Evolutionary conservation across 176 grass and related monocot species (phyloP).

Genomic region (Saccharum spontaneum): DNA sequence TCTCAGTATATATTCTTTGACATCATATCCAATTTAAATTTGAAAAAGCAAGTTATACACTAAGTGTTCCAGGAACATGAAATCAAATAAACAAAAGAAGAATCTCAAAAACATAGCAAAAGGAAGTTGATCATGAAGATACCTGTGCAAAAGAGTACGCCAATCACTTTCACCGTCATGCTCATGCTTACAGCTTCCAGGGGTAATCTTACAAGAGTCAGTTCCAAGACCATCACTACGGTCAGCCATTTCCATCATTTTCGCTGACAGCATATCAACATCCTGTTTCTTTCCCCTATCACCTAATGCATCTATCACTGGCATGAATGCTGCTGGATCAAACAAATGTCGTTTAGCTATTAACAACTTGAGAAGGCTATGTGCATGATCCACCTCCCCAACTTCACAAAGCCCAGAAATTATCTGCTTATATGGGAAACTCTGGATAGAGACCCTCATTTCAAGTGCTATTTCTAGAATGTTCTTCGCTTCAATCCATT

Average conservation of each 20-base stretch:
- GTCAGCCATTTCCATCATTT: constrained; percentile 85
- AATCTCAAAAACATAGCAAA: constrained; percentile 9
- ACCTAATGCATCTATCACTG: constrained; percentile 71
- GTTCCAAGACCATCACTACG: constrained; percentile 8
- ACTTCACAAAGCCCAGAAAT: constrained; percentile 66
- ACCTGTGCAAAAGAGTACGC: constrained; percentile 82
- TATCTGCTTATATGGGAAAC: constrained; percentile 78
- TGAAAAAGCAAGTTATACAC: not conserved
- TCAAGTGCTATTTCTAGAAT: constrained; percentile 66
- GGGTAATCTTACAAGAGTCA: constrained; percentile 25
- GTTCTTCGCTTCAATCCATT: constrained; percentile 61
- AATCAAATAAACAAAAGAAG: constrained; percentile 22
- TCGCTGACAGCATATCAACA: constrained; percentile 76
- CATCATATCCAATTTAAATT: too few relatives aligned
- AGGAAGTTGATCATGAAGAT: constrained; percentile 17
- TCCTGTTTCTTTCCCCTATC: constrained; percentile 78
- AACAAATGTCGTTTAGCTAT: constrained; percentile 63
- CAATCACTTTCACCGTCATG: constrained; percentile 55
- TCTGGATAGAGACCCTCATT: constrained; percentile 69
- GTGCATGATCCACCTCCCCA: constrained; percentile 51
- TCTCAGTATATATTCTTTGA: constrained; percentile 20
- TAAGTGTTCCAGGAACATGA: constrained; percentile 13
- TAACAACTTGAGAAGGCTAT: constrained; percentile 69
- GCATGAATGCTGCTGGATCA: constrained; percentile 83
- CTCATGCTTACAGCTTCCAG: constrained; percentile 35